Evolutionary conservation across 495 filamentous ascomycete species (phyloP).

Genomic region (Aspergillus affinis): DNA sequence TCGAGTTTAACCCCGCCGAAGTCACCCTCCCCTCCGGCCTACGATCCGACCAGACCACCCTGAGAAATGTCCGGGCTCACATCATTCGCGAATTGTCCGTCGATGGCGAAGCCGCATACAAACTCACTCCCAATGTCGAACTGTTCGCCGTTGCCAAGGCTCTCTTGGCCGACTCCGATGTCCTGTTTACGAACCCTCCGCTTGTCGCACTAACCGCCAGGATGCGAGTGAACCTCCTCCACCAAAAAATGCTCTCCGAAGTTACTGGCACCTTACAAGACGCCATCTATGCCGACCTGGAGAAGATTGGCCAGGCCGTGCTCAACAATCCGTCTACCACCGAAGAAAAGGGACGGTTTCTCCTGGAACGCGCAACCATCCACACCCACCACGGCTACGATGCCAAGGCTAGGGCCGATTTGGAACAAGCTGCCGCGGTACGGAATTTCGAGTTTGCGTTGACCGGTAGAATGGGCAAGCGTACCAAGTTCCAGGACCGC

Average conservation of each 20-base stretch:
- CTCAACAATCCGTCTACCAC: conserved; percentile 31
- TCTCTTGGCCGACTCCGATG: conserved; percentile 55
- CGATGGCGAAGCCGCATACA: conserved; percentile 85
- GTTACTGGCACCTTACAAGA: conserved; percentile 64
- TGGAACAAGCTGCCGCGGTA: conserved; percentile 60
- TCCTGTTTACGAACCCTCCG: conserved; percentile 43
- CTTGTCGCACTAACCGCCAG: conserved; percentile 43
- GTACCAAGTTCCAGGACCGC: conserved; percentile 88
- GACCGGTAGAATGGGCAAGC: conserved; percentile 83
- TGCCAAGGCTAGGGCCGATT: conserved; percentile 66
- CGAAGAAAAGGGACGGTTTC: conserved; percentile 58
- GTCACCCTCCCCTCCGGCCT: conserved; percentile 53
- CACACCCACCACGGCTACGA: conserved; percentile 86
- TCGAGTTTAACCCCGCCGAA: conserved; percentile 54
- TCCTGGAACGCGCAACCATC: conserved; percentile 79
- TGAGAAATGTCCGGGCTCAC: conserved; percentile 41
- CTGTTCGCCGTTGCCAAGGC: conserved; percentile 75
- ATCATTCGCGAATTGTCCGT: conserved; percentile 67
- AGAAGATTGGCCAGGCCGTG: conserved; percentile 43
- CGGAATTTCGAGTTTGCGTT: conserved; percentile 78
- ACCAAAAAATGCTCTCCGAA: conserved; percentile 85
- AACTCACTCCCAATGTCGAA: conserved; percentile 77
- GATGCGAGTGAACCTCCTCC: conserved; percentile 75
- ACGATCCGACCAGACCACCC: conserved; percentile 26
- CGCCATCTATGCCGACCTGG: conserved; percentile 52